Conservation (phyloP, 116 monocot species). For the Trichopus zeylanicus region DNA sequence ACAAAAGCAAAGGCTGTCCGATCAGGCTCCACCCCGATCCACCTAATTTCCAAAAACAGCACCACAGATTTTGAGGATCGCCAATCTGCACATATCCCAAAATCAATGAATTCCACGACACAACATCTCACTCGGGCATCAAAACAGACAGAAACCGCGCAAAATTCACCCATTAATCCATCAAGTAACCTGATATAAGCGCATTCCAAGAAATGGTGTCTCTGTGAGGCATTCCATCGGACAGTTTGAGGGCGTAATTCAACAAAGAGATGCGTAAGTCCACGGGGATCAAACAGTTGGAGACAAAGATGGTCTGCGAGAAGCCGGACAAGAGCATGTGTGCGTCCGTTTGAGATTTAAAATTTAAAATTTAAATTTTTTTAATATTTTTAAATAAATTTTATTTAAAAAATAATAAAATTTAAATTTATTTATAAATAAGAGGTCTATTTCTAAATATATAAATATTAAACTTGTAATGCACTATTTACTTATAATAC, state of each 20-base stretch:
- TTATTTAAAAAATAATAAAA: too few species aligned
- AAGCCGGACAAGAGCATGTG: slow-evolving; percentile 64
- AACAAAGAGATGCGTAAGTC: slow-evolving; percentile 36
- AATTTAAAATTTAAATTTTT: too few species aligned
- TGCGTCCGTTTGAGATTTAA: slow-evolving; percentile 51
- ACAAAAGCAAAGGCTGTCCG: slow-evolving; percentile 36
- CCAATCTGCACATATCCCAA: slow-evolving; percentile 35
- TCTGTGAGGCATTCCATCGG: slow-evolving; percentile 37
- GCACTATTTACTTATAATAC: too few species aligned
- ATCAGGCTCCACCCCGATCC: slow-evolving; percentile 19
- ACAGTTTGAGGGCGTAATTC: slow-evolving; percentile 44
- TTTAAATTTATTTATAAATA: too few species aligned
- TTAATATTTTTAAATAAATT: too few species aligned
- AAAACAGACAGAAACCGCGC: slow-evolving; percentile 21
- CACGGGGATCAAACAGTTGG: slow-evolving; percentile 69
- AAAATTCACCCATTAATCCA: slow-evolving; percentile 9
- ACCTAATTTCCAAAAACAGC: slow-evolving; percentile 30
- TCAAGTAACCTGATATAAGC: slow-evolving; percentile 35
- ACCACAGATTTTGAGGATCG: slow-evolving; percentile 2
- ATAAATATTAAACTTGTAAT: too few species aligned
- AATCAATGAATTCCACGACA: slow-evolving; percentile 69
- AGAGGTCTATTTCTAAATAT: too few species aligned
- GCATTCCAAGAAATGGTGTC: slow-evolving; percentile 60
- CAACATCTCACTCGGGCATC: slow-evolving; percentile 46
- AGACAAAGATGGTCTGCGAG: slow-evolving; percentile 55